phyloP scores from a whole-genome alignment of 805 yeast genomes.

The Yamadazyma insecticola region DNA sequence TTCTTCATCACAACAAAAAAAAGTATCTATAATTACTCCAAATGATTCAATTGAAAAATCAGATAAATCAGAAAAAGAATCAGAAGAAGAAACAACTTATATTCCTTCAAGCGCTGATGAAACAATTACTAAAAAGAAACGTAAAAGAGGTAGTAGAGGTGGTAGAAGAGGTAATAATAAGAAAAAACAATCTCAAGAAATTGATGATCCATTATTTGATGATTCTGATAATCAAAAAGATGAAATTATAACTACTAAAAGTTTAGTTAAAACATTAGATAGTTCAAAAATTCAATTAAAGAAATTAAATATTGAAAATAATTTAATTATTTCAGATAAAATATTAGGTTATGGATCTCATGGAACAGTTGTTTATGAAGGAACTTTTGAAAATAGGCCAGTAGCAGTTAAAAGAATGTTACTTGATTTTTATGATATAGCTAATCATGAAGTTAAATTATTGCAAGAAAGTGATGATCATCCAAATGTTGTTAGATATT shows the following conservation, averaged over 20 bases:
- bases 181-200: slow-evolving; percentile 24
- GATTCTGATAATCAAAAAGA: slow-evolving; percentile 6
- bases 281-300: slow-evolving; percentile 17
- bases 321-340: slow-evolving; percentile 60
- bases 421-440: slow-evolving; percentile 88
- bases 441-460: slow-evolving; percentile 83
- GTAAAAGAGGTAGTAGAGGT: slow-evolving; percentile 85
- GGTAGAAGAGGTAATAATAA: slow-evolving; percentile 55
- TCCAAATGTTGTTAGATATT: slow-evolving; percentile 90
- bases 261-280: slow-evolving; percentile 21
- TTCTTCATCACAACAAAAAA: slow-evolving; percentile 11
- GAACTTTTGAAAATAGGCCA: slow-evolving; percentile 85
- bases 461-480: slow-evolving; percentile 95
- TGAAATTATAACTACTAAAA: slow-evolving; percentile 20
- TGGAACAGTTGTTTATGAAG: slow-evolving; percentile 91
- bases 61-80: slow-evolving; percentile 7
- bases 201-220: neutral
- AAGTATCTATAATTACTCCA: neutral
- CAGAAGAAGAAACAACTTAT: slow-evolving; percentile 8
- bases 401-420: slow-evolving; percentile 96
- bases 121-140: slow-evolving; percentile 44
- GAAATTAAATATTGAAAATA: slow-evolving; percentile 42
- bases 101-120: no score
- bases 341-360: slow-evolving; percentile 95
- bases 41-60: slow-evolving; percentile 1